Conservation (phyloP, 257 asterid genomes). For the Capsicum baccatum region DNA sequence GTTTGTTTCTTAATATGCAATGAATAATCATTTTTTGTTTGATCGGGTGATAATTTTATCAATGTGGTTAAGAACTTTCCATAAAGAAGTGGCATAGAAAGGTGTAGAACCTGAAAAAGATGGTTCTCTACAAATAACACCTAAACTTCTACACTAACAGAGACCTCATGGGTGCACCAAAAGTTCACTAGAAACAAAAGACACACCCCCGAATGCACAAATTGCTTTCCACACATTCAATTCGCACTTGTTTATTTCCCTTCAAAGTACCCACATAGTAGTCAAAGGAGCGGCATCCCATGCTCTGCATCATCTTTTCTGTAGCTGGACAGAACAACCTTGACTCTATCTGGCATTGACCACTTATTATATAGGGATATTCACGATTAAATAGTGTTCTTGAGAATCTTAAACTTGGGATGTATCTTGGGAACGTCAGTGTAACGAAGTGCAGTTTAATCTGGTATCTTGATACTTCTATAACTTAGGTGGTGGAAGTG, state of each 20-base stretch:
- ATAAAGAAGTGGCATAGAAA: neutral
- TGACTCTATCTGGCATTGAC: neutral
- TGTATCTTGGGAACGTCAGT: neutral
- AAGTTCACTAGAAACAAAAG: neutral
- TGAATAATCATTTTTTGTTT: neutral
- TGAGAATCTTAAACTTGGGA: constrained; percentile 13
- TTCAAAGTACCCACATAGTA: neutral
- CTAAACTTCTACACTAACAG: constrained; percentile 11
- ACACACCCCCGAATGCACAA: neutral
- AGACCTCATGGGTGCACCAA: neutral
- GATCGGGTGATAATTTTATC: neutral
- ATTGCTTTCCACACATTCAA: constrained; percentile 23
- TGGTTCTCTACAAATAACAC: constrained; percentile 20
- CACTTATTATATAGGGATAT: neutral
- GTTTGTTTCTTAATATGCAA: neutral
- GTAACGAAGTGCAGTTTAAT: constrained; percentile 13
- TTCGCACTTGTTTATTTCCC: neutral
- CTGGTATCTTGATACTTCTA: constrained; percentile 31
- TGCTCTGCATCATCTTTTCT: constrained; percentile 17
- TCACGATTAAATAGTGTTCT: neutral
- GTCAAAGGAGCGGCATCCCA: constrained; percentile 6
- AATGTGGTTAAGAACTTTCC: neutral
- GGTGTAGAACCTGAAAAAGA: neutral
- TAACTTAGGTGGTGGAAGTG: constrained; percentile 96
- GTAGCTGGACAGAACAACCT: neutral